Conservation (phyloP, 108 stramenopile species). For the Discostella stelligeroides region DNA sequence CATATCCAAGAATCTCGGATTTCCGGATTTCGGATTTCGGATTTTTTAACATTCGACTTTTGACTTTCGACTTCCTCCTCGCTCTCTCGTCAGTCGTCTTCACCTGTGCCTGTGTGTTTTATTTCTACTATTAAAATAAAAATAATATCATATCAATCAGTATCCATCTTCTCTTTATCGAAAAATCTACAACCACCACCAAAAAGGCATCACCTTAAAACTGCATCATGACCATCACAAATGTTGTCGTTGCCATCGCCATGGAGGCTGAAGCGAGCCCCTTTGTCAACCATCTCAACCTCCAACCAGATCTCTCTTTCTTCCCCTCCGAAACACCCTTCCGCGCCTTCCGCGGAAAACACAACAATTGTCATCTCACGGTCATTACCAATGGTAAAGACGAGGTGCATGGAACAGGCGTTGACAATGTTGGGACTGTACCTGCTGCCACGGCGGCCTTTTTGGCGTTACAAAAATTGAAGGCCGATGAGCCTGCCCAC, state of each 20-base stretch:
- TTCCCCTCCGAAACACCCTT: slow-evolving; percentile 85
- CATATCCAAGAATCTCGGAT: background rate
- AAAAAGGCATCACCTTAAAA: too few relatives aligned
- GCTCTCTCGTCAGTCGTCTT: too few relatives aligned
- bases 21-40: too few relatives aligned
- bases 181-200: too few relatives aligned
- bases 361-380: slow-evolving; percentile 80
- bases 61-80: too few relatives aligned
- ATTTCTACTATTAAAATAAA: too few relatives aligned
- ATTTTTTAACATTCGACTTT: too few relatives aligned
- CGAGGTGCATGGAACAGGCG: slow-evolving; percentile 75
- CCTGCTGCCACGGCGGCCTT: slow-evolving; percentile 82
- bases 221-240: slow-evolving; percentile 37
- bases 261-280: slow-evolving; percentile 96
- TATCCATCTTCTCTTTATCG: too few relatives aligned
- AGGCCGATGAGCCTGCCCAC: slow-evolving; percentile 51
- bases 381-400: slow-evolving; percentile 94
- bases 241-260: slow-evolving; percentile 84
- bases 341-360: slow-evolving; percentile 74
- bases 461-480: slow-evolving; percentile 69
- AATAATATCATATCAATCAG: too few relatives aligned
- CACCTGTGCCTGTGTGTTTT: too few relatives aligned
- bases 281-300: slow-evolving; percentile 77
- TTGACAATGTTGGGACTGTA: slow-evolving; percentile 95
- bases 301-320: slow-evolving; percentile 60